Evolutionary conservation across 2,329 filamentous ascomycete species (phyloP).

Genomic region (Fusarium euwallaceae): DNA sequence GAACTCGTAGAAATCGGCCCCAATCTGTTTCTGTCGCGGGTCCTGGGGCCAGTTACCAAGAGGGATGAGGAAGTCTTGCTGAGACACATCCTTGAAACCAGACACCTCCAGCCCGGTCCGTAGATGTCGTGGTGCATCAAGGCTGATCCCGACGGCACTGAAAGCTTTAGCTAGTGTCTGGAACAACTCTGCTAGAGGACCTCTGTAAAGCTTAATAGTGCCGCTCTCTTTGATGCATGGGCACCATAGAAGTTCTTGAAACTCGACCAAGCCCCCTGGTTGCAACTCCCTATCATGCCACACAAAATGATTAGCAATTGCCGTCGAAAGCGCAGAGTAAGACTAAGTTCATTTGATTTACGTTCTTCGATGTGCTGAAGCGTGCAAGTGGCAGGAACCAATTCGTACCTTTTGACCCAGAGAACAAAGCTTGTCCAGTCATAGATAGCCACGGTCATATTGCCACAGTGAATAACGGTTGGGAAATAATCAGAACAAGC

Average conservation of each 20-base stretch:
- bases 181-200: neutral
- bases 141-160: neutral
- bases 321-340: neutral
- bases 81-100: neutral
- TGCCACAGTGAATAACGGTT: neutral
- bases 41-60: neutral
- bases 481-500: neutral
- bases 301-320: neutral
- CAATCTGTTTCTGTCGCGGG: no score
- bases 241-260: neutral
- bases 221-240: neutral
- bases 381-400: neutral
- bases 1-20: no score
- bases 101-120: neutral
- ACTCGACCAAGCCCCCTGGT: neutral
- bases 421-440: neutral
- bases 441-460: neutral
- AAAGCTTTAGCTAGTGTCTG: neutral
- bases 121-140: neutral
- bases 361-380: no score
- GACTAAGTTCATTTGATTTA: no score
- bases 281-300: neutral
- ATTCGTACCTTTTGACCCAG: neutral
- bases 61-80: neutral
- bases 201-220: neutral